These are phyloP conservation scores for Penicillium sp. DNA, from an alignment of 2,329 filamentous ascomycete genomes.

Conservation along the genomic window DNA sequence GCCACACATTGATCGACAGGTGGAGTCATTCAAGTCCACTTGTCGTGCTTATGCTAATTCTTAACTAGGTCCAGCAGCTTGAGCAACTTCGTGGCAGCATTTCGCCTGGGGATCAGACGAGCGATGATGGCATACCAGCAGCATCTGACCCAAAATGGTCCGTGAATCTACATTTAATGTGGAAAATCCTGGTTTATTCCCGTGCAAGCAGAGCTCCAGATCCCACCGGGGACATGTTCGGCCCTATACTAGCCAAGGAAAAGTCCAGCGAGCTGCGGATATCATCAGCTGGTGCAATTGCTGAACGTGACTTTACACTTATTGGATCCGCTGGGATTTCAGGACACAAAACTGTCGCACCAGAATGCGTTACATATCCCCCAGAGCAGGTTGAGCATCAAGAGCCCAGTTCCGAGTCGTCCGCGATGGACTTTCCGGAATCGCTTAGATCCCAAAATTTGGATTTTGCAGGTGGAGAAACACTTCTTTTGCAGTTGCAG, in stretches of 20 bases:
- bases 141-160: conserved; percentile 26
- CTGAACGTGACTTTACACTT: conserved; percentile 35
- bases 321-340: conserved; percentile 42
- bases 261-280: conserved; percentile 7
- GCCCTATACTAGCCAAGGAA: conserved; percentile 16
- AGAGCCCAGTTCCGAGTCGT: not conserved
- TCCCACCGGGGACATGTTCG: conserved; percentile 18
- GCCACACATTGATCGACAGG: conserved; percentile 33
- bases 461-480: conserved; percentile 18
- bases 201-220: conserved; percentile 29
- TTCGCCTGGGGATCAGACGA: conserved; percentile 17
- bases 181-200: conserved; percentile 41
- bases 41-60: not conserved
- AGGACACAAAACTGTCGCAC: conserved; percentile 39
- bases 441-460: conserved; percentile 5
- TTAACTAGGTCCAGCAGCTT: conserved; percentile 21
- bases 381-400: conserved; percentile 27
- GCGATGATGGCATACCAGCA: not conserved
- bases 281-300: conserved; percentile 10
- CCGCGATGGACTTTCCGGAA: conserved; percentile 5
- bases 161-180: conserved; percentile 37
- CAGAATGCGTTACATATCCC: conserved; percentile 36
- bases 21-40: not conserved
- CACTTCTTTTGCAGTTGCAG: conserved; percentile 34
- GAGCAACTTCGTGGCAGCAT: conserved; percentile 36